Evolutionary conservation across 192 early-diverging fungal genomes (phyloP), one percentile per base, ranked within the genome.

Genomic region (Entophlyctis luteolus): DNA sequence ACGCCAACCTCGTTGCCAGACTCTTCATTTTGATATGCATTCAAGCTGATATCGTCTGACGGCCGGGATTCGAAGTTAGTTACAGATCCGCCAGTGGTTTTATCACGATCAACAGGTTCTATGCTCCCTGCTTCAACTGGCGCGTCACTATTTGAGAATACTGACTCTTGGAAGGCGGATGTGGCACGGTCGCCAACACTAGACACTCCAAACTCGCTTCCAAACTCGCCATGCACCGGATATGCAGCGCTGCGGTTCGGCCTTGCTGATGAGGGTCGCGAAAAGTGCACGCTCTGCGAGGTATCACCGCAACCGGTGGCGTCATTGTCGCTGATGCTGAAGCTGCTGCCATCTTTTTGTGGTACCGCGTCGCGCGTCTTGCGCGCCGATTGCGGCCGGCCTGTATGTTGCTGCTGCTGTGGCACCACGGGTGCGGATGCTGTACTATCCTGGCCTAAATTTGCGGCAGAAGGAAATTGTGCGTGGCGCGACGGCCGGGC

Each of bases 401-500:
- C 22, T 10, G 42, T 2, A 25, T 25, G 29, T 66, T 10, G 48
- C 23, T 18, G 49, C 20, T 2, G 48, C 27, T 66, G 16, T 6
- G 38, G 57, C 14, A 20, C 57, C 57, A 2, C 52, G 48, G 12
- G 29, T 38, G 50, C 32, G 52, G 46, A 71, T 78, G 55, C n/a
- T n/a, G n/a, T n/a, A n/a, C n/a, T n/a, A n/a, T n/a, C n/a, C n/a
- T n/a, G n/a, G n/a, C n/a, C n/a, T n/a, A 80, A 80, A 33, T 66
- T 78, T 4, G 65, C 57, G 16, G 76, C 71, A 10, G 63, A 45
- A 28, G 81, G 81, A 58, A 75, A 83, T 31, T 66, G 42, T 56
- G 75, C 71, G 20, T 75, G 55, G 23, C 81, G 66, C 3, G 76
- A 77, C 4, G 81, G 81, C 1, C 81, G 56, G 22, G 81, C 81